phyloP scores from a whole-genome alignment of 2,329 filamentous ascomycete genomes.

The Hypoxylon sp. region DNA sequence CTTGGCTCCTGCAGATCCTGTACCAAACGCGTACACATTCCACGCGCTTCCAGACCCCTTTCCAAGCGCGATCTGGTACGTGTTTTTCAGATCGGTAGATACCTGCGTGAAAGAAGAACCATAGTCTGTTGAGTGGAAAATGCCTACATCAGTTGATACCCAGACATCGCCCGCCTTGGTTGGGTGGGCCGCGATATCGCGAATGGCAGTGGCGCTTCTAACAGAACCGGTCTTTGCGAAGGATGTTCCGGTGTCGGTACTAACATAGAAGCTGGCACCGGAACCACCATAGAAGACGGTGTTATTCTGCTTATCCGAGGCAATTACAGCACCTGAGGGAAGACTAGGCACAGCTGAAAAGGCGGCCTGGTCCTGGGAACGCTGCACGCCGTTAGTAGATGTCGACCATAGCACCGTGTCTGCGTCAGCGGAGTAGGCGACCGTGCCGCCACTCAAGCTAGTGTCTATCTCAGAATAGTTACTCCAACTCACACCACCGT shows the following conservation, averaged over 20 bases:
- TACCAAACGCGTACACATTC: constrained; percentile 65
- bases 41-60: constrained; percentile 58
- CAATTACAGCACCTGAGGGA: constrained; percentile 63
- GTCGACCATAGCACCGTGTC: constrained; percentile 66
- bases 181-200: constrained; percentile 70
- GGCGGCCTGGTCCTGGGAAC: constrained; percentile 58
- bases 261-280: constrained; percentile 65
- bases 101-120: constrained; percentile 63
- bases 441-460: constrained; percentile 60
- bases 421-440: constrained; percentile 67
- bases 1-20: constrained; percentile 59
- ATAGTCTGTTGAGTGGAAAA: constrained; percentile 68
- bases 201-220: constrained; percentile 62
- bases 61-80: constrained; percentile 62
- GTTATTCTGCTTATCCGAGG: constrained; percentile 68
- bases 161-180: constrained; percentile 72
- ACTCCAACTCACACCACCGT: constrained; percentile 67
- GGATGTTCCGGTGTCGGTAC: constrained; percentile 62
- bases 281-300: constrained; percentile 68
- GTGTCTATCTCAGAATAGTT: constrained; percentile 63
- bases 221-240: constrained; percentile 61
- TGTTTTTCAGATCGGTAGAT: constrained; percentile 56
- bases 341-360: constrained; percentile 64
- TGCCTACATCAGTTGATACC: constrained; percentile 68
- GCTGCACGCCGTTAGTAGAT: constrained; percentile 58